A percentile compares a stretch with the other conserved stretches of the same genome.
Evolutionary conservation across 2,329 filamentous ascomycete species (phyloP).

Genomic region (Xylaria sp.): DNA sequence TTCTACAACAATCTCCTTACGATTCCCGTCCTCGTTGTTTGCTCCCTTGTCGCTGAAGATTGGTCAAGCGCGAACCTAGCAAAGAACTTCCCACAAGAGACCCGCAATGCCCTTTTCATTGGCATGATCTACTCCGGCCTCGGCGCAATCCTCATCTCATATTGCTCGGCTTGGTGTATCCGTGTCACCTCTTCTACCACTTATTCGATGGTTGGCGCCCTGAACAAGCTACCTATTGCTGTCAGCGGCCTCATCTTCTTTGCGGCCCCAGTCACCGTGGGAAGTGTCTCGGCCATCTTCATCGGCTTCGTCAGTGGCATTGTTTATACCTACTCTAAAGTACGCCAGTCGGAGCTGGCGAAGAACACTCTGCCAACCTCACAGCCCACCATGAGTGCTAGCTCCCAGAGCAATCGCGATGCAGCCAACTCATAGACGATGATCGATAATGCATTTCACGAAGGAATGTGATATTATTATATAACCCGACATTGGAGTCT

Average conservation of each 20-base stretch:
- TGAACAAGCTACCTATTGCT: slow-evolving; percentile 98
- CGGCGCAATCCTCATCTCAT: slow-evolving; percentile 97
- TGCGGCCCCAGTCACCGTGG: slow-evolving; percentile 89
- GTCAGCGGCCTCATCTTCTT: slow-evolving; percentile 95
- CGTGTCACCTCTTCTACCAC: slow-evolving; percentile 97
- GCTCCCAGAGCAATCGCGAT: slow-evolving; percentile 89
- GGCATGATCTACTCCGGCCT: slow-evolving; percentile 96
- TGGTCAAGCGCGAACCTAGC: slow-evolving; percentile 87
- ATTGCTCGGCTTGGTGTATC: slow-evolving; percentile 98
- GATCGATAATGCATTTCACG: slow-evolving; percentile 23
- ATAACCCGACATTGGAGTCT: slow-evolving; percentile 10
- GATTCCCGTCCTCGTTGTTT: slow-evolving; percentile 87
- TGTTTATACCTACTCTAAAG: slow-evolving; percentile 87
- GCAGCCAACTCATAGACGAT: slow-evolving; percentile 72
- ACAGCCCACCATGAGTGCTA: slow-evolving; percentile 82
- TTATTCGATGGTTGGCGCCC: slow-evolving; percentile 96
- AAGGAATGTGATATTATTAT: slow-evolving; percentile 22
- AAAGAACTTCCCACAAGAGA: slow-evolving; percentile 87
- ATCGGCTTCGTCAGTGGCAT: slow-evolving; percentile 93
- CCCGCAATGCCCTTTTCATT: slow-evolving; percentile 80
- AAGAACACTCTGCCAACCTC: slow-evolving; percentile 75
- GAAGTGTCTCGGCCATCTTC: slow-evolving; percentile 89
- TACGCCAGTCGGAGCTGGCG: slow-evolving; percentile 76
- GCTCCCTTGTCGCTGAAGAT: slow-evolving; percentile 86
- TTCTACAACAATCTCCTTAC: slow-evolving; percentile 99